Conservation (phyloP, 257 asterid species). For the Datura wrightii region DNA sequence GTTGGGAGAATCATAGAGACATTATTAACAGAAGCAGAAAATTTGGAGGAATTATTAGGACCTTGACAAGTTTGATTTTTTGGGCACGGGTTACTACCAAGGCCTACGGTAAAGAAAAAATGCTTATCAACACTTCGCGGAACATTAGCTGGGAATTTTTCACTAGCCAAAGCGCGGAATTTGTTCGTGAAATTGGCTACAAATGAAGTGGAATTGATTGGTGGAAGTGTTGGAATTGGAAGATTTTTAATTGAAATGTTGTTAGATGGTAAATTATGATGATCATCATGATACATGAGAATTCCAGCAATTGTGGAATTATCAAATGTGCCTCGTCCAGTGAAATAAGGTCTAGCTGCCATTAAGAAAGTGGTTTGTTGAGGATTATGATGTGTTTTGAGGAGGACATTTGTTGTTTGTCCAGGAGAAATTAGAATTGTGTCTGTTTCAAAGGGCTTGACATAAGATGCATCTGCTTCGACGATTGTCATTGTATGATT, state of each 20-base stretch:
- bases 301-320: constrained; percentile 64
- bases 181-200: constrained; percentile 49
- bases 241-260: constrained; percentile 34
- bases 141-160: constrained; percentile 53
- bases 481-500: constrained; percentile 62
- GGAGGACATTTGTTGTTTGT: constrained; percentile 64
- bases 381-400: constrained; percentile 48
- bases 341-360: constrained; percentile 68
- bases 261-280: constrained; percentile 21
- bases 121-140: constrained; percentile 47
- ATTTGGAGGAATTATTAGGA: constrained; percentile 63
- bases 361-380: constrained; percentile 48
- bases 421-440: constrained; percentile 54
- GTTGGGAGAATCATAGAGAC: constrained; percentile 55
- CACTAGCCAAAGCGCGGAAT: constrained; percentile 57
- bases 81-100: constrained; percentile 50
- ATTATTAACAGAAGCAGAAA: constrained; percentile 65
- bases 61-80: constrained; percentile 71
- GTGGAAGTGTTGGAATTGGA: constrained; percentile 58
- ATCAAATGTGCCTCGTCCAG: constrained; percentile 66
- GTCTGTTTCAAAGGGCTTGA: constrained; percentile 64
- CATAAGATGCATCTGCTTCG: constrained; percentile 66
- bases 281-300: constrained; percentile 43
- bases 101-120: constrained; percentile 50
- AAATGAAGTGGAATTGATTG: constrained; percentile 57